phyloP scores from a whole-genome alignment of 2,329 filamentous ascomycete species.

The Penicillium aurantiogriseum region DNA sequence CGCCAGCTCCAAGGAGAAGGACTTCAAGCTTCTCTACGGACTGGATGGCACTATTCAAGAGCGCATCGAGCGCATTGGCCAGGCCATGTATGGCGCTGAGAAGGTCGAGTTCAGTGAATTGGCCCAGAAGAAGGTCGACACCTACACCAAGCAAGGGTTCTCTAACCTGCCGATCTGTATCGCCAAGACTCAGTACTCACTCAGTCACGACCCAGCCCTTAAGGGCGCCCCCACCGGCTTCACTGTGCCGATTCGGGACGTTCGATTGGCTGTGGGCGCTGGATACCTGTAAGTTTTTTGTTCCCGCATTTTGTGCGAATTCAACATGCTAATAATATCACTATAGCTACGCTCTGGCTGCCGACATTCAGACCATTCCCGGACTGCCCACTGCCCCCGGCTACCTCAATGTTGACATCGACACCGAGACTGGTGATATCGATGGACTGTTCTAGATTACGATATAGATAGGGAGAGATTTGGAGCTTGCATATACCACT shows the following conservation, averaged over 20 bases:
- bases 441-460: conserved; percentile 76
- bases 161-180: conserved; percentile 92
- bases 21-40: conserved; percentile 84
- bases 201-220: conserved; percentile 86
- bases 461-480: not conserved
- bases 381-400: conserved; percentile 92
- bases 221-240: conserved; percentile 96
- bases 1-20: conserved; percentile 77
- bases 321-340: conserved; percentile 13
- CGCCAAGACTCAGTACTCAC: conserved; percentile 96
- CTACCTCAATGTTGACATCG: conserved; percentile 87
- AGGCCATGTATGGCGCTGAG: conserved; percentile 90
- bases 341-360: conserved; percentile 79
- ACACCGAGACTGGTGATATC: conserved; percentile 79
- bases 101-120: conserved; percentile 90
- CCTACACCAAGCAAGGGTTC: conserved; percentile 88
- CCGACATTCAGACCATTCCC: conserved; percentile 97
- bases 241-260: conserved; percentile 89
- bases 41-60: conserved; percentile 77
- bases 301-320: conserved; percentile 36
- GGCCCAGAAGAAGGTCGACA: conserved; percentile 94
- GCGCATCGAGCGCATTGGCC: conserved; percentile 85
- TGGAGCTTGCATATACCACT: conserved; percentile 21
- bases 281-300: conserved; percentile 71
- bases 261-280: conserved; percentile 88